These are phyloP conservation scores for Apiospora hydei DNA, from an alignment of 2,329 filamentous ascomycete genomes.

Conservation along the genomic window DNA sequence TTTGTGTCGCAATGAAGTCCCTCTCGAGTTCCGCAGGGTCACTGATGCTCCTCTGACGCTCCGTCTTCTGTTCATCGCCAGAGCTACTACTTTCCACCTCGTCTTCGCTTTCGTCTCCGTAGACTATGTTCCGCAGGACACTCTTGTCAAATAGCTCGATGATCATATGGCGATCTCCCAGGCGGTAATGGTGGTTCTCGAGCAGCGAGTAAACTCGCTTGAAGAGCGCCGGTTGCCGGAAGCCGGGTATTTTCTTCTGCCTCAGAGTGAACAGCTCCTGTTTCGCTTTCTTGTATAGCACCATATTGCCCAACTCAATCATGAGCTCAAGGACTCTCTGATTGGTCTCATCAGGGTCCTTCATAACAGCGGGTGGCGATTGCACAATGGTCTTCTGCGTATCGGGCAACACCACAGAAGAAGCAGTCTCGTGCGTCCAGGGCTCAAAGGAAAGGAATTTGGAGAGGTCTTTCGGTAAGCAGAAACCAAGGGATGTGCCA, in stretches of 20 bases:
- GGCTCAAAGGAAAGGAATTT: constrained; percentile 77
- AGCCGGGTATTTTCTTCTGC: constrained; percentile 76
- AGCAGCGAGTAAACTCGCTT: constrained; percentile 84
- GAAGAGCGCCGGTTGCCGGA: constrained; percentile 80
- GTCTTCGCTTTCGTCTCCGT: constrained; percentile 65
- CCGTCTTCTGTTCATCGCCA: constrained; percentile 60
- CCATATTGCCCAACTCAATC: constrained; percentile 89
- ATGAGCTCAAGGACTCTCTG: constrained; percentile 86
- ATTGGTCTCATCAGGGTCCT: constrained; percentile 65
- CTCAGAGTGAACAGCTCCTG: constrained; percentile 80
- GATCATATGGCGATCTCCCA: constrained; percentile 87
- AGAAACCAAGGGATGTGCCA: constrained; percentile 85
- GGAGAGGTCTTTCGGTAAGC: constrained; percentile 79
- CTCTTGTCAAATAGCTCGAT: constrained; percentile 94
- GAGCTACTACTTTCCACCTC: constrained; percentile 51
- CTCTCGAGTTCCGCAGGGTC: constrained; percentile 46
- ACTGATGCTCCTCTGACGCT: constrained; percentile 61
- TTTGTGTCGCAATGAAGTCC: constrained; percentile 22
- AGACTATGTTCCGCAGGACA: constrained; percentile 83
- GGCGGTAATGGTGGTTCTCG: constrained; percentile 87
- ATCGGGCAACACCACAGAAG: constrained; percentile 56
- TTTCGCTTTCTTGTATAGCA: constrained; percentile 87
- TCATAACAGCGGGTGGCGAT: constrained; percentile 60
- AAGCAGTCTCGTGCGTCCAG: constrained; percentile 61
- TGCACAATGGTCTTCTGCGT: constrained; percentile 61